Percentiles rank a stretch among this genome's conserved stretches.
Conservation (phyloP, 495 filamentous ascomycete genomes). For the Chaetomium fimeti region DNA sequence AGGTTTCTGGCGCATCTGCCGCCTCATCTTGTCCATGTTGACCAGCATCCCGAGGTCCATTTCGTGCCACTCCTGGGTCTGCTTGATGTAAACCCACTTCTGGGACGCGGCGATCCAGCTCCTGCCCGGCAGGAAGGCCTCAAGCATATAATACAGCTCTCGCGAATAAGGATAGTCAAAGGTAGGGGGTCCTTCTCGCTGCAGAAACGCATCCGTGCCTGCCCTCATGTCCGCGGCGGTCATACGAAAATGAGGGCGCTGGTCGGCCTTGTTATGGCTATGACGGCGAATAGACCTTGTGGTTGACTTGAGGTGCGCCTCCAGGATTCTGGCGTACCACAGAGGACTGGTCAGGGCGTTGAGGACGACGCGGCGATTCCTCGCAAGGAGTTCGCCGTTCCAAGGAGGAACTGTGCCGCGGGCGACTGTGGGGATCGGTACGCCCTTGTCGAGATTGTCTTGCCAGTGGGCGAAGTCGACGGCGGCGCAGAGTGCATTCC, state of each 20-base stretch:
- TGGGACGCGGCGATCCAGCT: conserved; percentile 41
- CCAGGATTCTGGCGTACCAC: conserved; percentile 51
- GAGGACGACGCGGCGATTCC: conserved; percentile 42
- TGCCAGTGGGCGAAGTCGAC: conserved; percentile 59
- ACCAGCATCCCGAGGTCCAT: conserved; percentile 31
- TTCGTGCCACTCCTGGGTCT: conserved; percentile 41
- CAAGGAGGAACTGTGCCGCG: conserved; percentile 46
- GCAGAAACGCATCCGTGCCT: conserved; percentile 50
- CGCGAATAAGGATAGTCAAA: conserved; percentile 52
- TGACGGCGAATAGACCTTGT: conserved; percentile 51
- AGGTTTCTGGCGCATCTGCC: neutral
- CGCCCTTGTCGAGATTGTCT: conserved; percentile 46
- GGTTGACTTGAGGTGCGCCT: conserved; percentile 52
- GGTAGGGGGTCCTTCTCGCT: conserved; percentile 45
- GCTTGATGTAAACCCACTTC: conserved; percentile 47
- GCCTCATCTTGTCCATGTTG: neutral
- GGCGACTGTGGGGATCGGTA: conserved; percentile 51
- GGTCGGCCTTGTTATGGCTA: conserved; percentile 46
- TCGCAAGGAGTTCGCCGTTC: conserved; percentile 45
- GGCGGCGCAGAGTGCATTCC: conserved; percentile 51
- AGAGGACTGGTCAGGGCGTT: conserved; percentile 45
- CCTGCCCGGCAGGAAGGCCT: conserved; percentile 50
- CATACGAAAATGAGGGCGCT: conserved; percentile 48
- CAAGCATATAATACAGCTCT: conserved; percentile 56
- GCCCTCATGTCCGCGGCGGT: conserved; percentile 42